Evolutionary conservation across 1,284 basidiomycete species (phyloP).

Genomic region (Mycena sp.): DNA sequence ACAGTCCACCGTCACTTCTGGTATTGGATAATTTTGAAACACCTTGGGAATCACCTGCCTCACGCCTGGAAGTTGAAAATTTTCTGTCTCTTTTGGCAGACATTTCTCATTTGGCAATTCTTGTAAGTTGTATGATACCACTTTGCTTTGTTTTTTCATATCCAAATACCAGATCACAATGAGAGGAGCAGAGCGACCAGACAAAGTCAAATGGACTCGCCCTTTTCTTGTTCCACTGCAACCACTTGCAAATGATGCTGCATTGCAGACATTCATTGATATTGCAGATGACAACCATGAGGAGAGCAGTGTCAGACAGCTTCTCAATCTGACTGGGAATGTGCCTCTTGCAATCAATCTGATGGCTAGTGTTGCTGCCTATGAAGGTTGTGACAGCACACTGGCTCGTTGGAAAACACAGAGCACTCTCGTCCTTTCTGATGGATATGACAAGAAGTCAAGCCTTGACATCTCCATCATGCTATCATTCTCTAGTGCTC

Average conservation of each 20-base stretch:
- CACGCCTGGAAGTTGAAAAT: background rate
- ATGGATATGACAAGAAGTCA: background rate
- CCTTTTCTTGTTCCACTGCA: conserved; percentile 35
- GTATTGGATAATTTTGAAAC: background rate
- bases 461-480: conserved; percentile 15
- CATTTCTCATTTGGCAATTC: background rate
- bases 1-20: background rate
- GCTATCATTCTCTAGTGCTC: conserved; percentile 1
- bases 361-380: no score
- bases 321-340: background rate
- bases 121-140: no score
- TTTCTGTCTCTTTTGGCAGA: background rate
- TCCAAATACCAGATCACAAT: no score
- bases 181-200: no score
- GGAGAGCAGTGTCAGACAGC: background rate
- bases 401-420: background rate
- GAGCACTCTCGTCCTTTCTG: conserved; percentile 1
- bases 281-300: background rate
- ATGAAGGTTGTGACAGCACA: background rate
- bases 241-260: conserved; percentile 35
- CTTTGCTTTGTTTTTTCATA: no score
- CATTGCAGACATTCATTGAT: conserved; percentile 32
- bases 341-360: conserved; percentile 6
- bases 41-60: background rate
- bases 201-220: conserved; percentile 36